phyloP scores from a whole-genome alignment of 192 early-diverging fungal genomes.

The Linnemannia elongata region DNA sequence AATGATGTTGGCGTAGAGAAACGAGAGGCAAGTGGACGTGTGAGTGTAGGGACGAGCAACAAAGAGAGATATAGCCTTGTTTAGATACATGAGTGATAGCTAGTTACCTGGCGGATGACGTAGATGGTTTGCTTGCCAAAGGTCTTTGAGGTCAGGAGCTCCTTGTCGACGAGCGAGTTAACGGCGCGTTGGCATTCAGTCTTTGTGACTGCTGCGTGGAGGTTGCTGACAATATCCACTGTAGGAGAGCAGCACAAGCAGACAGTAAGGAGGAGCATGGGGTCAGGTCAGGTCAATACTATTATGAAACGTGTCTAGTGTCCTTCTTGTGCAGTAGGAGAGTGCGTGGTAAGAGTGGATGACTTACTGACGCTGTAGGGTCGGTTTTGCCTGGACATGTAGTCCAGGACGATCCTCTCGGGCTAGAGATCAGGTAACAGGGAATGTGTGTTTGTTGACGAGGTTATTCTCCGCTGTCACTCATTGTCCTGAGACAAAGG shows the following conservation, averaged over 20 bases:
- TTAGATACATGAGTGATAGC: background rate
- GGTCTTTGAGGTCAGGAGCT: slow-evolving; percentile 45
- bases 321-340: background rate
- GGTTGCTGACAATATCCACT: slow-evolving; percentile 62
- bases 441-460: background rate
- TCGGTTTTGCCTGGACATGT: slow-evolving; percentile 61
- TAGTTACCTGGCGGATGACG: slow-evolving; percentile 60
- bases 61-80: no score
- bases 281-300: background rate
- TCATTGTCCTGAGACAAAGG: background rate
- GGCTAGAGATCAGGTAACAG: slow-evolving; percentile 19
- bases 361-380: slow-evolving; percentile 65
- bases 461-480: background rate
- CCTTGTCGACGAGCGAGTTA: slow-evolving; percentile 52
- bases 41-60: background rate
- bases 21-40: background rate
- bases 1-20: background rate
- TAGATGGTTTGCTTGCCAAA: slow-evolving; percentile 65
- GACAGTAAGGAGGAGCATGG: background rate
- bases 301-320: background rate
- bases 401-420: slow-evolving; percentile 61
- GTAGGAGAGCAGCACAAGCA: background rate
- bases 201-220: slow-evolving; percentile 59
- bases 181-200: slow-evolving; percentile 55
- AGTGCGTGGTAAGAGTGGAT: background rate